These are phyloP conservation scores for Ceratocystis cubensis DNA, from an alignment of 2,329 filamentous ascomycete genomes.

Conservation along the genomic window DNA sequence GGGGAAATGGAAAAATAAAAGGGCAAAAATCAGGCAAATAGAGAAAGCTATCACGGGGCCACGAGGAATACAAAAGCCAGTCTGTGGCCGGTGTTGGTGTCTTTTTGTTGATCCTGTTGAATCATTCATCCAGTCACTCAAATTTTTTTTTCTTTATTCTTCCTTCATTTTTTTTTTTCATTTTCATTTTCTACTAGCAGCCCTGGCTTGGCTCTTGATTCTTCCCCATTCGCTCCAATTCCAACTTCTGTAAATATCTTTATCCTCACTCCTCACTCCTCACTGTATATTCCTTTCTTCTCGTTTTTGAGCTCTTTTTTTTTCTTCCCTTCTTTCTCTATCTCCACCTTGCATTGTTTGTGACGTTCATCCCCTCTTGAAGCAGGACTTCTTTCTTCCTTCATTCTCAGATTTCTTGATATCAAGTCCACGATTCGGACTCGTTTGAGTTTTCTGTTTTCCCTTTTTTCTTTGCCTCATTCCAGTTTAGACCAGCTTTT, in stretches of 20 bases:
- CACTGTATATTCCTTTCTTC: not conserved
- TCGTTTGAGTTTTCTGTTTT: not conserved
- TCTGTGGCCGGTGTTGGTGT: not conserved
- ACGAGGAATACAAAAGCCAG: not conserved
- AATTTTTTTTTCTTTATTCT: not conserved
- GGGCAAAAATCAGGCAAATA: not conserved
- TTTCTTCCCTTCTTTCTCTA: not conserved
- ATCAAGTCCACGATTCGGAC: not conserved
- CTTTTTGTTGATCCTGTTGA: slow-evolving; percentile 4
- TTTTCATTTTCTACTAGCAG: not conserved
- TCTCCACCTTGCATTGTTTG: slow-evolving; percentile 6
- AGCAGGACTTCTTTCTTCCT: not conserved
- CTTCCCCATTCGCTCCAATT: not conserved
- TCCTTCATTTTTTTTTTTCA: not conserved
- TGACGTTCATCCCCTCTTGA: not conserved
- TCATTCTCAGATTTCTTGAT: not conserved
- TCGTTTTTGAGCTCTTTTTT: not conserved
- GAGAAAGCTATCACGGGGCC: not conserved
- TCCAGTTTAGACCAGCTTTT: not conserved
- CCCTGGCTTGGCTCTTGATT: slow-evolving; percentile 8
- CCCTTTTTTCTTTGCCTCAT: not conserved
- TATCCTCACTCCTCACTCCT: not conserved
- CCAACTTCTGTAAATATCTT: not conserved
- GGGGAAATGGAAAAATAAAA: not conserved
- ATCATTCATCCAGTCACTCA: slow-evolving; percentile 5